Evolutionary conservation across 2,329 filamentous ascomycete genomes (phyloP).

Genomic region (Parascedosporium putredinis): DNA sequence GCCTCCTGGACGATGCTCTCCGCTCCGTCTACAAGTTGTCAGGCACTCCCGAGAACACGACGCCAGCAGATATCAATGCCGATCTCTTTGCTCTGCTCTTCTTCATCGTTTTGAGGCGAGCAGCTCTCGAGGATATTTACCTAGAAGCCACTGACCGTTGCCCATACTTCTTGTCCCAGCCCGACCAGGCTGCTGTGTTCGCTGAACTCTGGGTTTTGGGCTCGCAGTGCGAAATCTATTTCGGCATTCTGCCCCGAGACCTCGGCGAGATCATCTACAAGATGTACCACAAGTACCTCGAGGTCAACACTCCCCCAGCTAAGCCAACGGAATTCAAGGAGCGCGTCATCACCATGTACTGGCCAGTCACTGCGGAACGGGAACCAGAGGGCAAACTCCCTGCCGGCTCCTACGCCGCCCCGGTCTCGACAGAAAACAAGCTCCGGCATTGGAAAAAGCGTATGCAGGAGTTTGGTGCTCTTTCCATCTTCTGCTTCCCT

Average conservation of each 20-base stretch:
- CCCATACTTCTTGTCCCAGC: conserved; percentile 48
- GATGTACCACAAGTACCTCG: conserved; percentile 19
- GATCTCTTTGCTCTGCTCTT: conserved; percentile 47
- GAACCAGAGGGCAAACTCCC: conserved; percentile 5
- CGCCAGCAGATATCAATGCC: conserved; percentile 30
- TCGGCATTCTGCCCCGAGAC: conserved; percentile 40
- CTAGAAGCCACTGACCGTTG: conserved; percentile 52
- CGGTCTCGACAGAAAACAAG: conserved; percentile 10
- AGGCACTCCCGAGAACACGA: conserved; percentile 14
- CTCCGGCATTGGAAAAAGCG: conserved; percentile 15
- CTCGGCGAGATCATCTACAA: conserved; percentile 32
- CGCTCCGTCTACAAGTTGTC: conserved; percentile 20
- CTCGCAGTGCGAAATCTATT: conserved; percentile 52
- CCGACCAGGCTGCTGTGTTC: conserved; percentile 54
- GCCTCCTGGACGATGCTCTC: conserved; percentile 25
- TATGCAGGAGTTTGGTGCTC: conserved; percentile 39
- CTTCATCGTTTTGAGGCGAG: conserved; percentile 45
- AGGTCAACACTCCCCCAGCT: conserved; percentile 16
- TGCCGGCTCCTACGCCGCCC: conserved; percentile 3
- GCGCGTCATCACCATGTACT: conserved; percentile 24
- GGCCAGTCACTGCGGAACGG: conserved; percentile 16
- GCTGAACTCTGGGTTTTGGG: conserved; percentile 53
- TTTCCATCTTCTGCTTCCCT: conserved; percentile 52
- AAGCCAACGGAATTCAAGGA: conserved; percentile 13
- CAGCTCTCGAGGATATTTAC: conserved; percentile 52